Conservation (phyloP, 441 rosid species). For the Sinapis alba region DNA sequence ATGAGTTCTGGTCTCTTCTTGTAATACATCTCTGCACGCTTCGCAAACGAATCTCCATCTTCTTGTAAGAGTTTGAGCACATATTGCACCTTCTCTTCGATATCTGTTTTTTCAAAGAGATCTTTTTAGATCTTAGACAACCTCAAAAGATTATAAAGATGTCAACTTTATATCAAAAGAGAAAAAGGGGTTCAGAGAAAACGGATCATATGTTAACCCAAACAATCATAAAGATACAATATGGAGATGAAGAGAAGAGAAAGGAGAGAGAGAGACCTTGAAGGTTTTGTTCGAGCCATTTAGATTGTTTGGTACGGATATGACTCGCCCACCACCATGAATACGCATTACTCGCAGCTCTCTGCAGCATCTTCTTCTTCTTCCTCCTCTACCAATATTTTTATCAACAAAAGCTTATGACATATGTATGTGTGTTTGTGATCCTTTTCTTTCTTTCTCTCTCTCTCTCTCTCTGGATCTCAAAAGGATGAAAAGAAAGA, state of each 20-base stretch:
- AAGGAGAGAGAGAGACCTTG: conserved; percentile 53
- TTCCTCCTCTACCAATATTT: conserved; percentile 1
- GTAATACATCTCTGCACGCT: conserved; percentile 97
- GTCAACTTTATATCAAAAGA: not conserved
- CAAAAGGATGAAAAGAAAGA: conserved; percentile 19
- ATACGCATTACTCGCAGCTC: conserved; percentile 98
- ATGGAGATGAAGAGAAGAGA: not conserved
- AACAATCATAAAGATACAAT: not conserved
- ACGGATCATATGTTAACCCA: conserved; percentile 7
- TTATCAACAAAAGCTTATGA: not conserved
- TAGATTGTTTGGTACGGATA: conserved; percentile 95
- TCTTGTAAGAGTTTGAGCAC: conserved; percentile 77
- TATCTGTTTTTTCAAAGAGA: conserved; percentile 51
- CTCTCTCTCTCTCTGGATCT: conserved; percentile 25
- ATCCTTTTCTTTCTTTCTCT: not conserved
- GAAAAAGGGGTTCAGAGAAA: not conserved
- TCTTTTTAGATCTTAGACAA: not conserved
- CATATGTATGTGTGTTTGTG: not conserved
- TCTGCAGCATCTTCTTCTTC: conserved; percentile 66
- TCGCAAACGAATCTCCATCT: conserved; percentile 97
- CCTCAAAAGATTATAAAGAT: conserved; percentile 18
- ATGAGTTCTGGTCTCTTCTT: conserved; percentile 94
- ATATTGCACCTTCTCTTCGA: conserved; percentile 80
- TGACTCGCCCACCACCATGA: conserved; percentile 99
- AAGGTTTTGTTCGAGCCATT: conserved; percentile 98